A percentile compares a stretch with the other conserved stretches of the same genome.
Conservation (phyloP, 352 stramenopile genomes). For the Globisporangium radiosum region DNA sequence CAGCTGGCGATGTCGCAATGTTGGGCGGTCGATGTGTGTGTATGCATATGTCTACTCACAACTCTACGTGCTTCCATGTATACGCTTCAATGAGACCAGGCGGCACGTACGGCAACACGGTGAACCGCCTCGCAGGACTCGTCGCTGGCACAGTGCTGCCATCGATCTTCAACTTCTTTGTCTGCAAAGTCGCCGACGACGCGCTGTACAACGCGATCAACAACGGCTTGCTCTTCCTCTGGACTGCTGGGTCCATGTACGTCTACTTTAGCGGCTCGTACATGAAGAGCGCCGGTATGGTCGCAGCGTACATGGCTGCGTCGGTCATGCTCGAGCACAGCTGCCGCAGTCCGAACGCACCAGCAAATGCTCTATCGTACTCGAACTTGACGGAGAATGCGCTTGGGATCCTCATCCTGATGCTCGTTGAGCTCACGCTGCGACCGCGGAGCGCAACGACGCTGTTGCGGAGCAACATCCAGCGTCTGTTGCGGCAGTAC, state of each 20-base stretch:
- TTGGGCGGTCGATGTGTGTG: too few species aligned
- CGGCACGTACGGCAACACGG: conserved; percentile 58
- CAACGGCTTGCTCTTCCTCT: too few species aligned
- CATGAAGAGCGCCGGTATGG: too few species aligned
- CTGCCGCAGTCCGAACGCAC: conserved; percentile 1
- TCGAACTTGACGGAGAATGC: conserved; percentile 3
- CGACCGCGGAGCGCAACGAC: too few species aligned
- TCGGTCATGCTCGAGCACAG: conserved; percentile 2
- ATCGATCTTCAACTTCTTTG: conserved; percentile 67
- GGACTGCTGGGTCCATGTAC: too few species aligned
- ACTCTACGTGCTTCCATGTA: neutral
- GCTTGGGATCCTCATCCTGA: conserved; percentile 9
- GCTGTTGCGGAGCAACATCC: too few species aligned
- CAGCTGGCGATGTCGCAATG: too few species aligned
- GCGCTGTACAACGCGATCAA: too few species aligned
- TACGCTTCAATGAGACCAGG: conserved; percentile 10
- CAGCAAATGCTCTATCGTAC: conserved; percentile 1
- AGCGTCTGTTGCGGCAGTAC: too few species aligned
- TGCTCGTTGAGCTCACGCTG: too few species aligned
- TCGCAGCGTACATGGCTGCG: too few species aligned
- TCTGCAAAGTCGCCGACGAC: conserved; percentile 30
- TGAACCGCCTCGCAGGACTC: conserved; percentile 60
- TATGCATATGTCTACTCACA: neutral
- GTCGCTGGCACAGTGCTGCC: conserved; percentile 66
- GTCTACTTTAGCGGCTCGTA: too few species aligned